Conservation (phyloP, 306 rosid species). For the Leucaena leucocephala region DNA sequence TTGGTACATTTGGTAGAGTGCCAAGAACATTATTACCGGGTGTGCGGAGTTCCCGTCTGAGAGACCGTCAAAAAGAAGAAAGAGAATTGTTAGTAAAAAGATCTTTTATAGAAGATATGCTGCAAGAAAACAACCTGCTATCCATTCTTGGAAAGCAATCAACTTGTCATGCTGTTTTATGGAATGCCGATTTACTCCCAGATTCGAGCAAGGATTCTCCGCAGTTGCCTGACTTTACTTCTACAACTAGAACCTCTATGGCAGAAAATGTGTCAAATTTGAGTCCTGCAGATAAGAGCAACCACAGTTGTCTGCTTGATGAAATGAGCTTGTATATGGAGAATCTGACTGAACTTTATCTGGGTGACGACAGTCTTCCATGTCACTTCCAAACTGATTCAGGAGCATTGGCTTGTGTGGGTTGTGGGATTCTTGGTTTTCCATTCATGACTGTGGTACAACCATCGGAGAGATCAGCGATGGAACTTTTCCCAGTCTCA, state of each 20-base stretch:
- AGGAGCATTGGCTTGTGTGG: conserved; percentile 93
- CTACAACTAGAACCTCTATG: conserved; percentile 45
- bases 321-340: conserved; percentile 85
- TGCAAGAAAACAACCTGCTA: conserved; percentile 66
- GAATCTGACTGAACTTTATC: conserved; percentile 61
- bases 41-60: conserved; percentile 84
- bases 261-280: conserved; percentile 45
- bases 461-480: conserved; percentile 69
- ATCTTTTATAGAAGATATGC: conserved; percentile 84
- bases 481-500: conserved; percentile 53
- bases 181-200: conserved; percentile 89
- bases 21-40: conserved; percentile 94
- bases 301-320: conserved; percentile 48
- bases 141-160: conserved; percentile 64
- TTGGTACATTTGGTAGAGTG: conserved; percentile 58
- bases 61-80: conserved; percentile 89
- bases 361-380: conserved; percentile 77
- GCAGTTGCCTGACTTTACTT: conserved; percentile 51
- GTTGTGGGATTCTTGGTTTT: conserved; percentile 98
- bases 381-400: conserved; percentile 91
- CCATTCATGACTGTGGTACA: conserved; percentile 96
- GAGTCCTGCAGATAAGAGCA: conserved; percentile 45
- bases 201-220: conserved; percentile 58
- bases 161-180: conserved; percentile 65
- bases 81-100: conserved; percentile 82